Percentiles rank a stretch among this genome's conserved stretches.
Evolutionary conservation across 2,329 filamentous ascomycete species (phyloP).

Genomic region (Paecilomyces sp.): DNA sequence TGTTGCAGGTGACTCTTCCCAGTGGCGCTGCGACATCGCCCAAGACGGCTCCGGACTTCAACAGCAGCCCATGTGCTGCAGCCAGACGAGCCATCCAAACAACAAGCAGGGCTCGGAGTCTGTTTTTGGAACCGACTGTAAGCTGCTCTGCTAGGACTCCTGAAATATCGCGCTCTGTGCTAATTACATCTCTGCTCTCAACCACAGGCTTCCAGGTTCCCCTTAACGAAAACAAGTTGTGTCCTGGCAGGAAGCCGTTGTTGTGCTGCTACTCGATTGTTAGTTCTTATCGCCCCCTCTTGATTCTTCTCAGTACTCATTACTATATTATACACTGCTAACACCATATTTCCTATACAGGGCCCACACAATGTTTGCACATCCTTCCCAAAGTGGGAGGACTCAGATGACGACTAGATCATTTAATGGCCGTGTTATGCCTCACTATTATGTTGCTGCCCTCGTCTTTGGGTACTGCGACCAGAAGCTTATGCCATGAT

Average conservation of each 20-base stretch:
- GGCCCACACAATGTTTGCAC: background rate
- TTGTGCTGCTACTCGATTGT: background rate
- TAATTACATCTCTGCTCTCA: background rate
- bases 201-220: background rate
- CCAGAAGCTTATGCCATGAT: too few species aligned
- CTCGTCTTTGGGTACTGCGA: too few species aligned
- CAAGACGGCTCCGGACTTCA: conserved; percentile 5
- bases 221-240: background rate
- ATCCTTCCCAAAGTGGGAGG: background rate
- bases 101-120: background rate
- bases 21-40: conserved; percentile 7
- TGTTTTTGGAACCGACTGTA: background rate
- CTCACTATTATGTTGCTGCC: too few species aligned
- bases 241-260: background rate
- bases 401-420: background rate
- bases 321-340: background rate
- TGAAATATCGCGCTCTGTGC: background rate
- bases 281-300: background rate
- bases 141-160: background rate
- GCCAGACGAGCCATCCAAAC: background rate
- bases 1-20: background rate
- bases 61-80: conserved; percentile 7
- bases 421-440: background rate
- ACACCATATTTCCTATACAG: background rate
- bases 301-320: background rate